These are phyloP conservation scores for Acanthamoeba royreba DNA, from an alignment of 208 protist genomes.

Conservation along the genomic window DNA sequence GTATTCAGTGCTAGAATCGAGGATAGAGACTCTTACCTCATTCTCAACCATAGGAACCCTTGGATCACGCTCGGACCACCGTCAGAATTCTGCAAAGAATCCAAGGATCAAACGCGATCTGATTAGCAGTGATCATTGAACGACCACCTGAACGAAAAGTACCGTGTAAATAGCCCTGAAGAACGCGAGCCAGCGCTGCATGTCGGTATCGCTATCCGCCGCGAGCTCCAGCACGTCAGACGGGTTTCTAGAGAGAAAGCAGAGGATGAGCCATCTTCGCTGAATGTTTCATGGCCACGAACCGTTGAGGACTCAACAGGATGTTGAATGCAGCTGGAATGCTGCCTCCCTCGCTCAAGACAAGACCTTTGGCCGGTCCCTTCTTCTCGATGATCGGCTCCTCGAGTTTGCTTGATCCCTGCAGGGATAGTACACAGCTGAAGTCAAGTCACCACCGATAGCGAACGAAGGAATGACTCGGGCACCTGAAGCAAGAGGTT, in stretches of 20 bases:
- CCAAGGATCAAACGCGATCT: no score
- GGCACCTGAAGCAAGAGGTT: background rate
- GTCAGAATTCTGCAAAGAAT: no score
- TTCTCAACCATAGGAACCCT: constrained; percentile 2
- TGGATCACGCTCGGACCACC: background rate
- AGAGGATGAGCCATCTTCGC: no score
- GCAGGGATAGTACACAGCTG: background rate
- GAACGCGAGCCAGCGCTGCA: background rate
- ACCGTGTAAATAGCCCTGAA: background rate
- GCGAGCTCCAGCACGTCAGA: background rate
- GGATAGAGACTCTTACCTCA: background rate
- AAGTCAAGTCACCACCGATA: background rate
- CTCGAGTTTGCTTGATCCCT: constrained; percentile 13
- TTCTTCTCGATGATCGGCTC: constrained; percentile 31
- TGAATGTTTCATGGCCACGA: background rate
- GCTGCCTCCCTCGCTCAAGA: background rate
- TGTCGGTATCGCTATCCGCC: background rate
- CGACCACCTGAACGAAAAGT: background rate
- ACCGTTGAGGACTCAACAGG: background rate
- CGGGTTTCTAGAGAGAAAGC: background rate
- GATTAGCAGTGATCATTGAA: no score
- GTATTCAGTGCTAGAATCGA: background rate
- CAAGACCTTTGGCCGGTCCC: background rate
- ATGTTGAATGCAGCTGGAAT: background rate
- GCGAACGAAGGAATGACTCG: background rate